Conservation (phyloP, 208 protist species). For the Spongospora subterranea region DNA sequence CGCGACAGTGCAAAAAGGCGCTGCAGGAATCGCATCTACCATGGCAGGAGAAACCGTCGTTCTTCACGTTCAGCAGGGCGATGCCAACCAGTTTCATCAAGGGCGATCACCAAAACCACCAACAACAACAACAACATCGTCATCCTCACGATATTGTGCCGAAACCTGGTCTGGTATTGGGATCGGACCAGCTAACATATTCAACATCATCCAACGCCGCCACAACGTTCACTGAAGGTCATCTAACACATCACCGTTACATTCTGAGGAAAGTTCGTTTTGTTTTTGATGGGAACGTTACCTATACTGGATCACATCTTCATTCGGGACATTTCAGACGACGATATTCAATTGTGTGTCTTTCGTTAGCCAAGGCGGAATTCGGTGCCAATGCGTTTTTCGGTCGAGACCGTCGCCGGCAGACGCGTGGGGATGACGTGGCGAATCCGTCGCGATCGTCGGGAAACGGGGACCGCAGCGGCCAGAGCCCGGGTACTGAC, state of each 20-base stretch:
- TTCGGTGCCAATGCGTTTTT: neutral
- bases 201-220: slow-evolving; percentile 33
- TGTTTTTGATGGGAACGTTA: too few relatives aligned
- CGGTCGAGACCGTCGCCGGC: neutral
- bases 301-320: too few relatives aligned
- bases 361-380: neutral
- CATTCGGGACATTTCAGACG: too few relatives aligned
- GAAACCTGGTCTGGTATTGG: neutral
- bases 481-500: too few relatives aligned
- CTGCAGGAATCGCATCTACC: slow-evolving; percentile 40
- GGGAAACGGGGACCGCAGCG: neutral
- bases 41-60: neutral
- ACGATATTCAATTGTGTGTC: too few relatives aligned
- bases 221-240: slow-evolving; percentile 5
- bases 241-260: too few relatives aligned
- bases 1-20: neutral
- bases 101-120: neutral
- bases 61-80: neutral
- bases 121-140: neutral
- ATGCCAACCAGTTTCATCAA: neutral
- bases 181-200: neutral
- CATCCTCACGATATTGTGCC: neutral
- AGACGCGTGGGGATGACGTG: neutral
- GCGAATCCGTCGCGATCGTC: neutral
- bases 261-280: too few relatives aligned